These are phyloP conservation scores for Skeletonema marinoi DNA, from an alignment of 108 stramenopile species.

Conservation along the genomic window DNA sequence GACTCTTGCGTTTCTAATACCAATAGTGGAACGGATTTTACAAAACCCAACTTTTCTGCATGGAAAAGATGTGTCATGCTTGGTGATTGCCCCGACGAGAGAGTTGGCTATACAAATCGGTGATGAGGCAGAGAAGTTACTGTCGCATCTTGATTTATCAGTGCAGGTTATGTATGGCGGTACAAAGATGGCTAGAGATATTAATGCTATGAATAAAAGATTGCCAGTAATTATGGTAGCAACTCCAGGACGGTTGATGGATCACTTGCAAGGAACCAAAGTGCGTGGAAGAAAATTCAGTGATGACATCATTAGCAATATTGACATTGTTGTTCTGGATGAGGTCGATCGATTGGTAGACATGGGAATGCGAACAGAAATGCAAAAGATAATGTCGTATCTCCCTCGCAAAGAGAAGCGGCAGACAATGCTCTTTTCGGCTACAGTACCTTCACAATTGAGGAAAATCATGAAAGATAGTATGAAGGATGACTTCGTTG, in stretches of 20 bases:
- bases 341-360: conserved; percentile 88
- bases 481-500: conserved; percentile 39
- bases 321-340: conserved; percentile 71
- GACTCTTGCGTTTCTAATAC: conserved; percentile 89
- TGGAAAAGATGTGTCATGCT: conserved; percentile 53
- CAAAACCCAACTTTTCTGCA: conserved; percentile 32
- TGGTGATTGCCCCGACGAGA: conserved; percentile 84
- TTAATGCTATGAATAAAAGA: conserved; percentile 48
- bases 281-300: conserved; percentile 38
- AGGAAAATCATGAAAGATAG: conserved; percentile 40
- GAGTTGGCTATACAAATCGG: conserved; percentile 76
- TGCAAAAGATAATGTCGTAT: conserved; percentile 61
- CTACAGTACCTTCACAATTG: conserved; percentile 71
- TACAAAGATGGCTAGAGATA: conserved; percentile 63
- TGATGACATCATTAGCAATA: conserved; percentile 46
- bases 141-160: conserved; percentile 28
- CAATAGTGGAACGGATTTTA: conserved; percentile 63
- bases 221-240: conserved; percentile 54
- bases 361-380: conserved; percentile 85
- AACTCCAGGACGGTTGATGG: conserved; percentile 75
- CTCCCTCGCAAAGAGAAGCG: conserved; percentile 67
- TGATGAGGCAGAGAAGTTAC: conserved; percentile 55
- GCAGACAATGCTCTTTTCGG: conserved; percentile 84
- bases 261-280: conserved; percentile 83
- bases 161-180: conserved; percentile 76